Evolutionary conservation across 2,329 filamentous ascomycete species (phyloP).

Genomic region (Colletotrichum sp.): DNA sequence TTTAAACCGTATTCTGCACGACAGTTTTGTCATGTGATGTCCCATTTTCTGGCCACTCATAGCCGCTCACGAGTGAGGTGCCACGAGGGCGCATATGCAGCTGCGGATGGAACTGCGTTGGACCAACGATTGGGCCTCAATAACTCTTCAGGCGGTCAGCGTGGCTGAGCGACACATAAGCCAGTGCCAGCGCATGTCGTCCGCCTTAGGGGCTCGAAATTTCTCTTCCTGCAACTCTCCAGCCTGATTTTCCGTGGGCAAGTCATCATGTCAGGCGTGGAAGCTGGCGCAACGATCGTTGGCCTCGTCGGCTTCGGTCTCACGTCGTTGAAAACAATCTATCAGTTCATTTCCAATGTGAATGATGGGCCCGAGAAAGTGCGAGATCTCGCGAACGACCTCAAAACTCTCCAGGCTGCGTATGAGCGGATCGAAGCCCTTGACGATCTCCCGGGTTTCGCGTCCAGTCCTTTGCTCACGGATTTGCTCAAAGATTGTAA

Average conservation of each 20-base stretch:
- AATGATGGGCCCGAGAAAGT: background rate
- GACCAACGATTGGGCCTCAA: background rate
- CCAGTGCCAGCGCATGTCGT: accelerated
- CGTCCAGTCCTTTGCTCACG: background rate
- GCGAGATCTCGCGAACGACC: background rate
- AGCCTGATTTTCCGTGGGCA: background rate
- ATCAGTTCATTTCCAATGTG: background rate
- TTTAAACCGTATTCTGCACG: background rate
- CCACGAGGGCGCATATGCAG: background rate
- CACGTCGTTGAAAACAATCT: background rate
- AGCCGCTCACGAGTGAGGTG: background rate
- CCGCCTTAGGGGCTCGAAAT: accelerated
- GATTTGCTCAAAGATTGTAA: background rate
- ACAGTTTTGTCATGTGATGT: background rate
- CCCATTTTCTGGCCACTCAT: background rate
- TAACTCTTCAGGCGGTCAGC: background rate
- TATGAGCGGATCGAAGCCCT: background rate
- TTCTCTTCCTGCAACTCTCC: accelerated
- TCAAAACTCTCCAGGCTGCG: background rate
- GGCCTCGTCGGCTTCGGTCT: background rate
- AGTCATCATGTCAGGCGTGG: background rate
- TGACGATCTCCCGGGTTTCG: background rate
- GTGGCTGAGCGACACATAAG: background rate
- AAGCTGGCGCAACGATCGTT: background rate
- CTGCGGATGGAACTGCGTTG: background rate